Evolutionary conservation across 1,139 yeast genomes (phyloP), one percentile per base, ranked within the genome.

Genomic region (Candida sp.): DNA sequence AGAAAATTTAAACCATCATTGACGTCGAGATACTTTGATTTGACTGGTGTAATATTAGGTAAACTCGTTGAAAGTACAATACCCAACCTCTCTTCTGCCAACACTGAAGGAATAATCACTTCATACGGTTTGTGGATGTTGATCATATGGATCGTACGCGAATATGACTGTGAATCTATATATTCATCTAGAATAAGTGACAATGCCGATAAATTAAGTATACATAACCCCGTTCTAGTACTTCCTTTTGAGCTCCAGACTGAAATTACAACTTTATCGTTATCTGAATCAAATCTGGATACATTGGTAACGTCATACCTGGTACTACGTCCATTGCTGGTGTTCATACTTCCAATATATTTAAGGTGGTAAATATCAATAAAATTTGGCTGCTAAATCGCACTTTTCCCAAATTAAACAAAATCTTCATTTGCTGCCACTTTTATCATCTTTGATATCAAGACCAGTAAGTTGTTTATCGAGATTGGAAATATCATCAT

Each of bases 11-110:
- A 25, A 1, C 53, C 53, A 22, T 38, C 40, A 7, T 44, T 41
- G 3, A 48, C 45, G 32, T 61, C 58, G 49, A 61, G 68, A 33
- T 42, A 40, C 34, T 54, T 62, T 4, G 54, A 46, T 11, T 61
- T 53, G 4, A 55, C 46, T 11, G 11, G 11, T 8, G 29, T 25
- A 11, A 25, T 11, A 7, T 8, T 8, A 25, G 11, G 11, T 11
- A 25, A 25, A 25, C 29, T 25, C 11, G 29, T 2, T 25, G 7
- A 2, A 25, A 25, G 29, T 11, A 25, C 29, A 3, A 25, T 25
- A 2, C 29, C 29, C 29, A 25, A 25, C 1, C 58, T 58, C 5
- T 46, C 47, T 5, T 66, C 45, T 38, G 52, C 60, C 2, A 60
- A 58, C 1, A 53, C 55, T 1, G 55, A 47, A 4, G 42, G 36